Conservation (phyloP, 2,329 filamentous ascomycete species). For the Phoma herbarum region DNA sequence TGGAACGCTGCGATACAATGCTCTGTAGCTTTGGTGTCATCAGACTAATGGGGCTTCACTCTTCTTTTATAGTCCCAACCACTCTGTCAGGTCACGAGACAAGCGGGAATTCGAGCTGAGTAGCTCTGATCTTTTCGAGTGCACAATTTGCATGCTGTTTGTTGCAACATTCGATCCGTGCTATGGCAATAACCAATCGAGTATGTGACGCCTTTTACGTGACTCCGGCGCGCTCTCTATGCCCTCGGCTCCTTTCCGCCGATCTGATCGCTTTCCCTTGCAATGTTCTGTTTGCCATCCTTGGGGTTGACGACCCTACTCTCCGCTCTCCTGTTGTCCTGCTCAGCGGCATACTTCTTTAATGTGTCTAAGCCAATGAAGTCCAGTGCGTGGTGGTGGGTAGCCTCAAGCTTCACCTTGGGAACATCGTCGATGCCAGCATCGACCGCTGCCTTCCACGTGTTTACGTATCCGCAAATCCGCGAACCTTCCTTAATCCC, state of each 20-base stretch:
- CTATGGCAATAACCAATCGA: too few species aligned
- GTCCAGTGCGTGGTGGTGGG: constrained; percentile 59
- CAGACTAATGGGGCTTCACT: too few species aligned
- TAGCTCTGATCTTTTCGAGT: too few species aligned
- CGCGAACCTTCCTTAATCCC: constrained; percentile 65
- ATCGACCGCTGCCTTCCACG: constrained; percentile 60
- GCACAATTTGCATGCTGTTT: too few species aligned
- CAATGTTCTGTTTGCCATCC: constrained; percentile 22
- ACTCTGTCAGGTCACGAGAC: too few species aligned
- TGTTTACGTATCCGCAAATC: constrained; percentile 66
- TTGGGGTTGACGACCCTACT: constrained; percentile 21
- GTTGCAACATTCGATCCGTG: too few species aligned
- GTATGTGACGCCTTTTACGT: too few species aligned
- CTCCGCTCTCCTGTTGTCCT: constrained; percentile 32
- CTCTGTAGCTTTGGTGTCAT: too few species aligned
- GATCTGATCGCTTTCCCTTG: constrained; percentile 34
- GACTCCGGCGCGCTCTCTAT: too few species aligned
- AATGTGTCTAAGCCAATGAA: constrained; percentile 58
- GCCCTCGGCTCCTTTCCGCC: constrained; percentile 39
- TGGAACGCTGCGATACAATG: too few species aligned
- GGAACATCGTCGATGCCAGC: constrained; percentile 39
- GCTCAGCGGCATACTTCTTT: constrained; percentile 57
- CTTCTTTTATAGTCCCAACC: too few species aligned
- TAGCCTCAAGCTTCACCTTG: constrained; percentile 60
- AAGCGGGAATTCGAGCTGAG: too few species aligned